phyloP scores from a whole-genome alignment of 441 rosid genomes.

The Eugenia klotzschiana region DNA sequence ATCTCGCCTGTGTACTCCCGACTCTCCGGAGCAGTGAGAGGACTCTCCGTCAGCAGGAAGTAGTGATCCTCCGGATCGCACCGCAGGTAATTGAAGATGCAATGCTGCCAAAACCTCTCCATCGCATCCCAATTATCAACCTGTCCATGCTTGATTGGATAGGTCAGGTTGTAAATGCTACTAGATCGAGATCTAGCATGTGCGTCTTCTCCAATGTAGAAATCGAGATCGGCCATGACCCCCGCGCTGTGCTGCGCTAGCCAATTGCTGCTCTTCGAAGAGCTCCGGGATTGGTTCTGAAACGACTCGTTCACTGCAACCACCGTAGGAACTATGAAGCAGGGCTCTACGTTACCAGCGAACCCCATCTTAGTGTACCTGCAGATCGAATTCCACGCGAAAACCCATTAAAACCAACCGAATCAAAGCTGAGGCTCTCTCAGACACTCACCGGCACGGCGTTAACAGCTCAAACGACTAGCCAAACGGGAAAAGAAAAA shows the following conservation, averaged over 20 bases:
- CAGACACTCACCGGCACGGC: neutral
- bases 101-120: slow-evolving; percentile 99
- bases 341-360: slow-evolving; percentile 97
- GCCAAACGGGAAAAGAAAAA: neutral
- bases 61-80: slow-evolving; percentile 99
- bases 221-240: slow-evolving; percentile 97
- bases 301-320: slow-evolving; percentile 89
- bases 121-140: slow-evolving; percentile 96
- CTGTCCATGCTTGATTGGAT: slow-evolving; percentile 84
- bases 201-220: slow-evolving; percentile 86
- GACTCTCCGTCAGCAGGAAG: slow-evolving; percentile 91
- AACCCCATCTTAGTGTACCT: slow-evolving; percentile 96
- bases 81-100: slow-evolving; percentile 82
- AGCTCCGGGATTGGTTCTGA: slow-evolving; percentile 52
- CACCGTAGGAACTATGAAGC: slow-evolving; percentile 84
- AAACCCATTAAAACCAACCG: neutral
- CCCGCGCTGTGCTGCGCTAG: slow-evolving; percentile 83
- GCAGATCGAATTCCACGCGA: neutral
- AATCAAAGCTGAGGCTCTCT: neutral
- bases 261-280: slow-evolving; percentile 61
- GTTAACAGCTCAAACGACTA: neutral
- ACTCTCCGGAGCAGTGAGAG: slow-evolving; percentile 89
- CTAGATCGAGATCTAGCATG: slow-evolving; percentile 58
- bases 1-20: slow-evolving; percentile 96
- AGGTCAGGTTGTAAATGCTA: slow-evolving; percentile 56